phyloP scores from a whole-genome alignment of 768 basidiomycete genomes.

The Leccinum variicolor region DNA sequence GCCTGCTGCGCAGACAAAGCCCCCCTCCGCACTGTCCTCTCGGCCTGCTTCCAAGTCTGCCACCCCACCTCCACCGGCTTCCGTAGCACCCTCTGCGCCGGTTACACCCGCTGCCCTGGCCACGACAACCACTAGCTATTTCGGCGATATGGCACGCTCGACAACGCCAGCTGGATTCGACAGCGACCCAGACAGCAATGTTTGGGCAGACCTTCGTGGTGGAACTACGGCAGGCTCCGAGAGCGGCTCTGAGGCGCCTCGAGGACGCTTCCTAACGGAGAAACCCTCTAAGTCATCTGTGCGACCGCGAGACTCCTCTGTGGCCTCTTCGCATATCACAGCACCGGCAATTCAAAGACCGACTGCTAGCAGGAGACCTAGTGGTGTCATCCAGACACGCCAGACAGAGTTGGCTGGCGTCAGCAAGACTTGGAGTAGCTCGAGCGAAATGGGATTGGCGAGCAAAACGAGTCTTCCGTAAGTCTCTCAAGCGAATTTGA shows the following conservation, averaged over 20 bases:
- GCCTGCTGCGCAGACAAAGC: constrained; percentile 1
- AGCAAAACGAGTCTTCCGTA: constrained; percentile 17
- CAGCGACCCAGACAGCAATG: constrained; percentile 20
- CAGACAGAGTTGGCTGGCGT: constrained; percentile 30
- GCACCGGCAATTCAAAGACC: constrained; percentile 18
- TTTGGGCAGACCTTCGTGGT: constrained; percentile 27
- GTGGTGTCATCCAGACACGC: constrained; percentile 21
- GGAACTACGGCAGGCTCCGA: constrained; percentile 10
- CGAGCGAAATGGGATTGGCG: constrained; percentile 21
- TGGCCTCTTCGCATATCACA: constrained; percentile 23
- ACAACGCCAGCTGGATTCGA: constrained; percentile 23
- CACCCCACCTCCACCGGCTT: constrained; percentile 16
- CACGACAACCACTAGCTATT: constrained; percentile 12
- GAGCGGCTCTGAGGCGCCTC: constrained; percentile 17
- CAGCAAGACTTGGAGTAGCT: constrained; percentile 32
- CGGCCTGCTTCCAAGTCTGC: constrained; percentile 15
- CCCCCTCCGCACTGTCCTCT: constrained; percentile 12
- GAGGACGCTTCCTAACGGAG: constrained; percentile 16
- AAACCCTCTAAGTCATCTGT: constrained; percentile 24
- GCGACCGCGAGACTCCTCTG: constrained; percentile 24
- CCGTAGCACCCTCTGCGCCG: constrained; percentile 19
- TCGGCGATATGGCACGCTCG: constrained; percentile 25
- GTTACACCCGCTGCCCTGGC: constrained; percentile 22
- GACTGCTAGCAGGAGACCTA: constrained; percentile 26
- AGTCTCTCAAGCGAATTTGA: constrained; percentile 3